Evolutionary conservation across 2,329 filamentous ascomycete species (phyloP).

Genomic region (Alternaria arbusti): DNA sequence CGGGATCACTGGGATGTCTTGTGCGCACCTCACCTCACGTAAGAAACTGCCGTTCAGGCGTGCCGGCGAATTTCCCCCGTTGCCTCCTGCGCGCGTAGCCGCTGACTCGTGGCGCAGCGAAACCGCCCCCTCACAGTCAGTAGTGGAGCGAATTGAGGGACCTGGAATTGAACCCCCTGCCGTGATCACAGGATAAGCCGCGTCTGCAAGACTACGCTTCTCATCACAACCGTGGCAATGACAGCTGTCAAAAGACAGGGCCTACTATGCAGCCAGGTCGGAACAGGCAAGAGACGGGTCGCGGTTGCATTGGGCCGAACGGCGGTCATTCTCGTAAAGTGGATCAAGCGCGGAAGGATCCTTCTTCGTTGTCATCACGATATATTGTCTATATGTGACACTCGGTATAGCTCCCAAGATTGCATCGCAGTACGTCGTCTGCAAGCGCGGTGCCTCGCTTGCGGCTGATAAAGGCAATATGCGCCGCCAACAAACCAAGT

Average conservation of each 20-base stretch:
- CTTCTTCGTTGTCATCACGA: not conserved
- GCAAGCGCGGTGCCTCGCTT: not conserved
- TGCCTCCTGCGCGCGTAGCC: not conserved
- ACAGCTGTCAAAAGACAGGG: slow-evolving; percentile 12
- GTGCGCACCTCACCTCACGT: not conserved
- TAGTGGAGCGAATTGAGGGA: not conserved
- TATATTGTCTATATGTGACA: slow-evolving; percentile 2
- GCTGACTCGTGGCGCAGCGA: slow-evolving; percentile 2
- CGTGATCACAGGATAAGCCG: slow-evolving; percentile 3
- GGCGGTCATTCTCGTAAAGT: not conserved
- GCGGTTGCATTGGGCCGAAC: slow-evolving; percentile 13
- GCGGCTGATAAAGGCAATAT: not conserved
- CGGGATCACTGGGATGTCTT: not conserved
- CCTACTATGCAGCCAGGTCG: slow-evolving; percentile 7
- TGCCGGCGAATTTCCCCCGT: slow-evolving; percentile 4
- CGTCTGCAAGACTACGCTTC: slow-evolving; percentile 1
- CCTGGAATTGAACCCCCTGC: not conserved
- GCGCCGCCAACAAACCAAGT: not conserved
- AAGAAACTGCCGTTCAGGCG: slow-evolving; percentile 7
- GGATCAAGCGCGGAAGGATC: not conserved
- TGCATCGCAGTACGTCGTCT: not conserved
- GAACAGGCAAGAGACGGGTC: slow-evolving; percentile 10
- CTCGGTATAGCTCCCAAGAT: not conserved
- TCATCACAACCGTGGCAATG: slow-evolving; percentile 5
- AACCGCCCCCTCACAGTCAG: not conserved